Evolutionary conservation across 2,329 filamentous ascomycete genomes (phyloP).

Genomic region (Canariomyces notabilis): DNA sequence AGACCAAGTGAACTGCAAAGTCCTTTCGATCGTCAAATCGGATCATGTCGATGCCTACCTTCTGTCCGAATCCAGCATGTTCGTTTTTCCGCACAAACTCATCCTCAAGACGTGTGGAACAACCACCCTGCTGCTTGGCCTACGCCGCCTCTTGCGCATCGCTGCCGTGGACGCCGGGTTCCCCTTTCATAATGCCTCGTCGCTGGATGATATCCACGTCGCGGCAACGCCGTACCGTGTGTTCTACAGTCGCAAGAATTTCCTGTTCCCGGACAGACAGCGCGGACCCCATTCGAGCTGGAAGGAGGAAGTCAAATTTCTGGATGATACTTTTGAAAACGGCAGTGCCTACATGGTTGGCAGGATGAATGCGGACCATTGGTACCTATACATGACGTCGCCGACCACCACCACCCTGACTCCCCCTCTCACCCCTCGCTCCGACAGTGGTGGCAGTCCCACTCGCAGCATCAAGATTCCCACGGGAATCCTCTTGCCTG

Average conservation of each 20-base stretch:
- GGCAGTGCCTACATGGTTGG: conserved; percentile 99
- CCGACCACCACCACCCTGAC: conserved; percentile 69
- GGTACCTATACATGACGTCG: conserved; percentile 95
- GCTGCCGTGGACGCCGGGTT: conserved; percentile 87
- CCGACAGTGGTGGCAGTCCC: conserved; percentile 34
- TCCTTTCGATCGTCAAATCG: conserved; percentile 87
- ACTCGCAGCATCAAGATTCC: conserved; percentile 52
- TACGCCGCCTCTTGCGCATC: conserved; percentile 88
- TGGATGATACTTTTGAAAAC: conserved; percentile 85
- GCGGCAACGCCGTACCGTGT: conserved; percentile 89
- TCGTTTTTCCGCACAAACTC: conserved; percentile 98
- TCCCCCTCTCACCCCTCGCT: conserved; percentile 68
- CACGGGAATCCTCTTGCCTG: conserved; percentile 39
- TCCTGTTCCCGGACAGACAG: conserved; percentile 91
- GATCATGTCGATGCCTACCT: conserved; percentile 95
- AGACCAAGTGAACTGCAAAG: conserved; percentile 97
- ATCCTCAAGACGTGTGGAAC: conserved; percentile 98
- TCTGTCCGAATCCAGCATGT: conserved; percentile 98
- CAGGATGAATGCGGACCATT: conserved; percentile 99
- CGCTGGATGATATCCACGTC: conserved; percentile 61
- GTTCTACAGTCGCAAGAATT: conserved; percentile 99
- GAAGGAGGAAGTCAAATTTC: conserved; percentile 88
- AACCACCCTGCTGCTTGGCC: conserved; percentile 83
- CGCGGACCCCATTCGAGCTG: conserved; percentile 93
- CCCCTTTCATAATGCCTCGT: conserved; percentile 66